Evolutionary conservation across 257 asterid genomes (phyloP), one percentile per base, ranked within the genome.

Genomic region (Lantana camara): DNA sequence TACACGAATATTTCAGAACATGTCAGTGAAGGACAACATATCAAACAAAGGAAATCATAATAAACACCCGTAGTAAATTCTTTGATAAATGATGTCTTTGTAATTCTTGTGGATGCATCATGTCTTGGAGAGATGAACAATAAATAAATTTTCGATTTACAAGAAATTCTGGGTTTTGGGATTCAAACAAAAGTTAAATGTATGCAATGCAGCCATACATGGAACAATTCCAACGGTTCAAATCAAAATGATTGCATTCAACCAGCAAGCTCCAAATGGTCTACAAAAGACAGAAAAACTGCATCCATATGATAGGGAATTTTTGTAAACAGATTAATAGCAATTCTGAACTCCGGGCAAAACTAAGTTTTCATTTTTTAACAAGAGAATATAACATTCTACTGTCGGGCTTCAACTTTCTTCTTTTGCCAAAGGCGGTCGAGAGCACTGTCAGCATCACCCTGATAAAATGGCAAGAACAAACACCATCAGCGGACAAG

Each of bases 361-460:
- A 52, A 24, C 41, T 16, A 55, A 15, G 44, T 9, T 1, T 27
- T 27, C 0, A 47, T 8, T 1, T 8, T 1, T 0, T 48, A 29
- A 17, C 11, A 7, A 5, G 7, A 29, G 1, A 37, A 69, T 12
- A 50, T 9, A 49, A 16, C 13, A 34, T 17, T 11, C 63, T 63
- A 76, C 60, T 67, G 45, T 21, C 72, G 81, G 44, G 21, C 51
- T 68, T 77, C 82, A 1, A 55, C 75, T 54, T 59, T 77, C 82
- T 72, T 77, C 49, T 68, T 77, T 54, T 77, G 78, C 82, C 82
- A 77, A 27, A 77, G 82, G 59, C 82, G 66, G 68, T 77, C 82
- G 45, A 77, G 50, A 19, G 73, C 82, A 58, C 82, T 68, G 75
- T 77, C 82, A 22, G 78, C 82, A 64, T 68, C 82, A 68, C 82